Conservation (phyloP, 495 filamentous ascomycete genomes). For the Penicillium paxilli region DNA sequence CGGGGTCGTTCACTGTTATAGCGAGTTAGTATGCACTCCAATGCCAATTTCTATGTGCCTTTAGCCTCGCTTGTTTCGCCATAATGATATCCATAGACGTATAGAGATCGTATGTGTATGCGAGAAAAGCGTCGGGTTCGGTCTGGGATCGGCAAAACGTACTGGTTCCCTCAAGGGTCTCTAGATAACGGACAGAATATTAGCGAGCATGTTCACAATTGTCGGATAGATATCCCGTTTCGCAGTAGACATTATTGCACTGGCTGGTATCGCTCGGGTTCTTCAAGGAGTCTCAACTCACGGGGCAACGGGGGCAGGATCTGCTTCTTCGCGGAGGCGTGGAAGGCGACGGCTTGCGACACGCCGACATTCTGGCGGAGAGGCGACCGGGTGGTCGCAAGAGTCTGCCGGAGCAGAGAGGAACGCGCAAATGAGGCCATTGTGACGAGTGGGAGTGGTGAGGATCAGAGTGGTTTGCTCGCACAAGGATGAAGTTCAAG, state of each 20-base stretch:
- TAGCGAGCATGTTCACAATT: constrained; percentile 15
- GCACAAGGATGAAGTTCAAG: constrained; percentile 44
- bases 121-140: constrained; percentile 1
- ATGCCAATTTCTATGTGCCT: background rate
- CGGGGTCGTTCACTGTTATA: constrained; percentile 79
- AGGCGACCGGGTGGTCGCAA: constrained; percentile 39
- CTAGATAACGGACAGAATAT: constrained; percentile 44
- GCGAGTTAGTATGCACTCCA: constrained; percentile 5
- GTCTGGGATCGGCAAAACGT: constrained; percentile 33
- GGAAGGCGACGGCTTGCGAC: constrained; percentile 65
- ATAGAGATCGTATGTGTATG: background rate
- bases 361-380: constrained; percentile 40
- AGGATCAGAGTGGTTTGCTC: constrained; percentile 21
- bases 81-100: background rate
- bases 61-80: background rate
- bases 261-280: too few relatives aligned
- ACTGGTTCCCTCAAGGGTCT: constrained; percentile 78
- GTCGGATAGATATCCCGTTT: background rate
- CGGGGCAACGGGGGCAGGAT: constrained; percentile 71
- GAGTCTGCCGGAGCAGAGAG: constrained; percentile 39
- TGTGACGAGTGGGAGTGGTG: constrained; percentile 26
- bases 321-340: constrained; percentile 63
- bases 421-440: constrained; percentile 49
- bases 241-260: background rate
- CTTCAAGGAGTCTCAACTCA: constrained; percentile 41